Evolutionary conservation across 108 stramenopile species (phyloP), one percentile per base, ranked within the genome.

Genomic region (Bacterosira constricta): DNA sequence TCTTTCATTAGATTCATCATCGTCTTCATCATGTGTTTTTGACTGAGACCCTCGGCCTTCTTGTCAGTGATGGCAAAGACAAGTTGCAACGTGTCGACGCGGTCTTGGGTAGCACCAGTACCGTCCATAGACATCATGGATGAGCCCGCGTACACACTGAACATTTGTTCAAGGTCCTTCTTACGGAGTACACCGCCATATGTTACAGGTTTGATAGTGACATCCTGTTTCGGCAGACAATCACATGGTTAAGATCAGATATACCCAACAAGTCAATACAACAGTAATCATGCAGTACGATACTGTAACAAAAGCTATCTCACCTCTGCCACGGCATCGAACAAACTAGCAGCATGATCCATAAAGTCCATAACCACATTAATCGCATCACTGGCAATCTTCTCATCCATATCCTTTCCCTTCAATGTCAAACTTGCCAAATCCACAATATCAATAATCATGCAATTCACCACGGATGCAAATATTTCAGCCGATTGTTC

Each of bases 401-500:
- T 87, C 12, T 79, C 66, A 51, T 91, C 86, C 18, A 69, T 57
- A 38, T 78, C 77, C 58, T 91, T 88, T 49, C 77, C 81, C 66
- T 87, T 87, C 63, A 93, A 64, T 8, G 91, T 81, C n/a, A 86
- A 71, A 27, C 88, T 88, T 42, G 94, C 94, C 9, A 93, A 74
- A 66, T 96, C 94, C 26, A 96, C 74, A 46, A 96, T 93, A 50
- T 93, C 90, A 50, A 96, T 91, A 25, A 96, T 73, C 91, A 96
- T 91, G 71, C 91, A 93, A 58, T 96, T 91, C 23, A 93, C 90
- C 27, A 96, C 90, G 35, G 85, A 84, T 12, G 92, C 94, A 74
- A 96, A 96, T 13, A 85, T 66, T 77, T 96, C 91, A 23, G 90
- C 91, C 26, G 89, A 83, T 44, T 86, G 67, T 54, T 85, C 85